phyloP scores from a whole-genome alignment of 805 yeast species.

The Kurtzmaniella fragi region DNA sequence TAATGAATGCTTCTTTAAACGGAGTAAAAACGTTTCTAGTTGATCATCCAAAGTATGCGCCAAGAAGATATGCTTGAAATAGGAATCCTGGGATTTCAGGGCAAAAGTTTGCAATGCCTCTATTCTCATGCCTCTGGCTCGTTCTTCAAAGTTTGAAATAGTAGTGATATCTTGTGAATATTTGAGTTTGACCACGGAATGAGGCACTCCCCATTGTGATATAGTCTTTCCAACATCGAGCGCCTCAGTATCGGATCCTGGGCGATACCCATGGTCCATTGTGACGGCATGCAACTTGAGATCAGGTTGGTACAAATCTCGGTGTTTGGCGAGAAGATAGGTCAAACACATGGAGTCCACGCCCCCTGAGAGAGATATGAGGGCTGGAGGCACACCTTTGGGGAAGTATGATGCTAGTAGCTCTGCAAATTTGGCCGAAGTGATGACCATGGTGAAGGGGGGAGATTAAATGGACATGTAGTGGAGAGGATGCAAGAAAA shows the following conservation, averaged over 20 bases:
- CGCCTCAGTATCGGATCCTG: slow-evolving; percentile 49
- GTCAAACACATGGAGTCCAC: slow-evolving; percentile 75
- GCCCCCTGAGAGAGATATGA: slow-evolving; percentile 73
- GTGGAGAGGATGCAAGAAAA: no score
- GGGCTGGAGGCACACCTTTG: slow-evolving; percentile 2
- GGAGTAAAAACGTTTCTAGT: slow-evolving; percentile 58
- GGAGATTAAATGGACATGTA: no score
- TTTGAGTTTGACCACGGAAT: slow-evolving; percentile 21
- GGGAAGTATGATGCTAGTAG: slow-evolving; percentile 1
- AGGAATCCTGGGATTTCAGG: slow-evolving; percentile 13
- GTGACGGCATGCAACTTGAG: slow-evolving; percentile 51
- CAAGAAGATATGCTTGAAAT: slow-evolving; percentile 38
- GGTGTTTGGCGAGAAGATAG: slow-evolving; percentile 39
- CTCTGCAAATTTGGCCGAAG: not conserved
- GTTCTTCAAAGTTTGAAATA: slow-evolving; percentile 47
- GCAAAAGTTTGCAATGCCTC: slow-evolving; percentile 25
- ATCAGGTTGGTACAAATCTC: slow-evolving; percentile 17
- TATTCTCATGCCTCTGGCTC: slow-evolving; percentile 56
- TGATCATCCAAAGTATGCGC: slow-evolving; percentile 76
- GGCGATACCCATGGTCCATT: slow-evolving; percentile 58
- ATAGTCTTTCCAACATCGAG: slow-evolving; percentile 26
- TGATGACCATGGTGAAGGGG: not conserved
- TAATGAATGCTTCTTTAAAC: slow-evolving; percentile 41
- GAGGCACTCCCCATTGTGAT: slow-evolving; percentile 28
- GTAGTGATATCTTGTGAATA: slow-evolving; percentile 20